These are phyloP conservation scores for Erythrophleum fordii DNA, from an alignment of 306 rosid species.

Conservation along the genomic window DNA sequence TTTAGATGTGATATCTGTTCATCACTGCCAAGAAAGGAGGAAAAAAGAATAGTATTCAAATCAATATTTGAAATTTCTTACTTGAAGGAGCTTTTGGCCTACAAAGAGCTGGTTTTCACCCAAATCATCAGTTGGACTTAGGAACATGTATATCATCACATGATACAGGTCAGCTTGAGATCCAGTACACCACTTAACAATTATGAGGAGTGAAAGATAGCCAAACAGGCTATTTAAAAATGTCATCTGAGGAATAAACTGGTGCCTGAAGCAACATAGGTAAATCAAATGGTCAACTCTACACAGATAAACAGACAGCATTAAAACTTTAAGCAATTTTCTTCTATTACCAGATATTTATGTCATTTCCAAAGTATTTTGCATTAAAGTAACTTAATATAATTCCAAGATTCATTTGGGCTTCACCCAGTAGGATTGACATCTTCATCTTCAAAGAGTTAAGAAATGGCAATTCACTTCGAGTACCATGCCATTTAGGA, in stretches of 20 bases:
- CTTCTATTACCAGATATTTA: slow-evolving; percentile 1
- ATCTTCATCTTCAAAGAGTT: slow-evolving; percentile 22
- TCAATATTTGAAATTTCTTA: not conserved
- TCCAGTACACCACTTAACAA: slow-evolving; percentile 20
- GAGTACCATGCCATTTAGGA: slow-evolving; percentile 18
- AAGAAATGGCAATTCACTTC: slow-evolving; percentile 19
- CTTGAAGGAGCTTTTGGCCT: slow-evolving; percentile 48
- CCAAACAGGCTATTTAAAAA: slow-evolving; percentile 65
- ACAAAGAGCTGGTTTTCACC: slow-evolving; percentile 72
- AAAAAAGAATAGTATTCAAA: not conserved
- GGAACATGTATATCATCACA: slow-evolving; percentile 36
- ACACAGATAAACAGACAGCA: not conserved
- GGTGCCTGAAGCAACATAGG: slow-evolving; percentile 56
- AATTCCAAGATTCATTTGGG: slow-evolving; percentile 23
- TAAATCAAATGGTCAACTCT: not conserved
- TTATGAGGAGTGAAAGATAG: slow-evolving; percentile 26
- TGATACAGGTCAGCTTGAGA: slow-evolving; percentile 26
- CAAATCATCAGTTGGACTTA: slow-evolving; percentile 70
- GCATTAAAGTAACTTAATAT: slow-evolving; percentile 3
- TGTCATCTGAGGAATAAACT: slow-evolving; percentile 67
- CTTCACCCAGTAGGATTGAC: slow-evolving; percentile 20
- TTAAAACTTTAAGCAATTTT: not conserved
- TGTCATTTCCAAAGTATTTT: slow-evolving; percentile 5
- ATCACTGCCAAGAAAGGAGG: not conserved
- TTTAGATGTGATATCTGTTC: not conserved